These are phyloP conservation scores for Pleurotus salmoneostramineus DNA, from an alignment of 768 basidiomycete genomes.

Conservation along the genomic window DNA sequence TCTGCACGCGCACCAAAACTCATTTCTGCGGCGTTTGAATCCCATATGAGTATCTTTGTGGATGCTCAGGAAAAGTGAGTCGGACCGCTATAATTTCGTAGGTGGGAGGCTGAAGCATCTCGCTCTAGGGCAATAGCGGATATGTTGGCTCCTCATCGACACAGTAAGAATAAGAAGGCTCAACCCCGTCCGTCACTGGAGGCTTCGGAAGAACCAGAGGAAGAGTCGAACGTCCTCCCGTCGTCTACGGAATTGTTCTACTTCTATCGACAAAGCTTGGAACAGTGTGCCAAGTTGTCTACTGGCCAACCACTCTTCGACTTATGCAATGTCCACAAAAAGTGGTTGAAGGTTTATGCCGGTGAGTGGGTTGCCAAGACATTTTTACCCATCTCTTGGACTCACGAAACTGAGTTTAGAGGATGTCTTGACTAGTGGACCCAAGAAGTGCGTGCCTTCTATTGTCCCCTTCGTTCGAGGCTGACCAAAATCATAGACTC, in stretches of 20 bases:
- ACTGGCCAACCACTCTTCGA: conserved; percentile 83
- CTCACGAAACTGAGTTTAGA: conserved; percentile 39
- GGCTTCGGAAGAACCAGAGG: conserved; percentile 33
- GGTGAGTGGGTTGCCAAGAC: conserved; percentile 38
- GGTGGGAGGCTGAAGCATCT: background rate
- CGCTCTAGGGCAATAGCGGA: conserved; percentile 72
- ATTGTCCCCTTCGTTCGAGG: background rate
- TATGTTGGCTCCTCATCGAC: conserved; percentile 84
- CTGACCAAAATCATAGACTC: conserved; percentile 26
- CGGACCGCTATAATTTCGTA: background rate
- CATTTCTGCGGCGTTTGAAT: conserved; percentile 89
- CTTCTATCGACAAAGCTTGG: conserved; percentile 92
- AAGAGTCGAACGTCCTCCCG: conserved; percentile 67
- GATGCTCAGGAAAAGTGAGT: conserved; percentile 92
- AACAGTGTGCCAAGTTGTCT: conserved; percentile 90
- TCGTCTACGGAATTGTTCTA: conserved; percentile 97
- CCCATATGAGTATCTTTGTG: conserved; percentile 89
- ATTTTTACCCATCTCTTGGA: background rate
- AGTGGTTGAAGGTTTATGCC: conserved; percentile 93
- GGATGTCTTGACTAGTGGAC: conserved; percentile 72
- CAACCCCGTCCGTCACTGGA: conserved; percentile 71
- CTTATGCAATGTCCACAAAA: conserved; percentile 77
- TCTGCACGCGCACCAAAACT: conserved; percentile 55
- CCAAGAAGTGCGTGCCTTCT: conserved; percentile 56
- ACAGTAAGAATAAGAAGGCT: conserved; percentile 28